Evolutionary conservation across 1,139 yeast species (phyloP).

Genomic region (Scheffersomyces illinoinensis): DNA sequence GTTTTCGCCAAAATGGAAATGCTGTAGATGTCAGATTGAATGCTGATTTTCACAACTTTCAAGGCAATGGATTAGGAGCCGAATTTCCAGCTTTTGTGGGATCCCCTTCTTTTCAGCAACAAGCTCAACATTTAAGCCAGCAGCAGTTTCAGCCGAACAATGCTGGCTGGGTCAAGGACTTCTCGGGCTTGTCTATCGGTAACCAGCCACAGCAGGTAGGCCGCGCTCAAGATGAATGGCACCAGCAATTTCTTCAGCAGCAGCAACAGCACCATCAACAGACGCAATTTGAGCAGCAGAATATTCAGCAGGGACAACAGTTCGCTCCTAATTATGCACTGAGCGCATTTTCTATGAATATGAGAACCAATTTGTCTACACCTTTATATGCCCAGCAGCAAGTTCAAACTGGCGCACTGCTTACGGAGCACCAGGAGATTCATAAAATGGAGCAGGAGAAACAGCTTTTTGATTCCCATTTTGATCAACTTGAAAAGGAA

Average conservation of each 20-base stretch:
- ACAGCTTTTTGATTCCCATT: slow-evolving; percentile 35
- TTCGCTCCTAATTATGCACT: slow-evolving; percentile 1
- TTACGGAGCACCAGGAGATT: slow-evolving; percentile 31
- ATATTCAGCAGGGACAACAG: slow-evolving; percentile 9
- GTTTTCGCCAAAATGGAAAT: slow-evolving; percentile 8
- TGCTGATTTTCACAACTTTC: slow-evolving; percentile 37
- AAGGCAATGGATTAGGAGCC: slow-evolving; percentile 6
- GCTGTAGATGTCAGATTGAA: slow-evolving; percentile 31
- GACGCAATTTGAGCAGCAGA: slow-evolving; percentile 9
- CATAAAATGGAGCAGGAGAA: slow-evolving; percentile 31
- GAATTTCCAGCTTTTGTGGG: slow-evolving; percentile 11
- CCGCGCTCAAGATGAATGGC: slow-evolving; percentile 22
- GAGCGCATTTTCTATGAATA: slow-evolving; percentile 14
- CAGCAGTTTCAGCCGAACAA: slow-evolving; percentile 9
- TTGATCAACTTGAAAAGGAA: slow-evolving; percentile 38
- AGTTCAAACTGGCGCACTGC: neutral
- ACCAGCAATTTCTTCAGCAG: slow-evolving; percentile 28
- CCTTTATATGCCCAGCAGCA: slow-evolving; percentile 11
- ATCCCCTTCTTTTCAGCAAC: slow-evolving; percentile 4
- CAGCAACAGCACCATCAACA: slow-evolving; percentile 8
- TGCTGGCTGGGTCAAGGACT: slow-evolving; percentile 36
- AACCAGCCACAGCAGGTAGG: slow-evolving; percentile 7
- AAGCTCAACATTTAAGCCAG: slow-evolving; percentile 13
- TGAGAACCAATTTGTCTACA: slow-evolving; percentile 17
- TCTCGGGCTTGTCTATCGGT: slow-evolving; percentile 25